Evolutionary conservation across 1,284 basidiomycete species (phyloP), one percentile per base, ranked within the genome.

Genomic region (Cerrena zonata): DNA sequence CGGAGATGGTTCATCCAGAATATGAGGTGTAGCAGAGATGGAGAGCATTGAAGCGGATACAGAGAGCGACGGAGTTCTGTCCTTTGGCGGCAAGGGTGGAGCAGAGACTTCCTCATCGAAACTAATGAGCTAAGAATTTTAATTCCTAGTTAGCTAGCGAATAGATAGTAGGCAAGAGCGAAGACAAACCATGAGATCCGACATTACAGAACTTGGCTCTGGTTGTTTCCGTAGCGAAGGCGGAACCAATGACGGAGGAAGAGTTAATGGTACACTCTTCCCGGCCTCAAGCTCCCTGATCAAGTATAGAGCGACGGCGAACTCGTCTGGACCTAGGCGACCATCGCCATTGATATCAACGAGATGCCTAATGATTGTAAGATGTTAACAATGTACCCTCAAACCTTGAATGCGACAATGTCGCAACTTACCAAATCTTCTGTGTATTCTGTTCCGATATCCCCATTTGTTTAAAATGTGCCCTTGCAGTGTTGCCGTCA

Each of bases 401-500:
- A n/a, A 40, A 45, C 7, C 26, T 19, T 18, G n/a, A 40, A 40
- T 19, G 3, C 2, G 15, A 22, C n/a, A n/a, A n/a, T n/a, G n/a
- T n/a, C n/a, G n/a, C n/a, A n/a, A 49, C 58, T 13, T 38, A 63
- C 64, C 61, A 61, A 42, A 66, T 63, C 30, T 56, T 58, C 22
- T 47, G 50, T 11, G 55, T 41, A 10, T 49, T 51, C 19, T 56
- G 57, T 27, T 55, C 48, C 4, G 63, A 50, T 13, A 65, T 39
- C 2, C 63, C 64, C 1, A 46, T 40, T 47, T 61, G 57, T 42
- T 58, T 43, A 44, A 64, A 63, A 50, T 56, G 53, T 25, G 59
- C 48, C 12, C 53, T 51, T 7, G 56, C 58, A 2, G 52, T 55
- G 4, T 62, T 56, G 1, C 54, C 56, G 42, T 57, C 56, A 7